phyloP scores from a whole-genome alignment of 768 basidiomycete genomes.

The Pleurotus salmoneostramineus region DNA sequence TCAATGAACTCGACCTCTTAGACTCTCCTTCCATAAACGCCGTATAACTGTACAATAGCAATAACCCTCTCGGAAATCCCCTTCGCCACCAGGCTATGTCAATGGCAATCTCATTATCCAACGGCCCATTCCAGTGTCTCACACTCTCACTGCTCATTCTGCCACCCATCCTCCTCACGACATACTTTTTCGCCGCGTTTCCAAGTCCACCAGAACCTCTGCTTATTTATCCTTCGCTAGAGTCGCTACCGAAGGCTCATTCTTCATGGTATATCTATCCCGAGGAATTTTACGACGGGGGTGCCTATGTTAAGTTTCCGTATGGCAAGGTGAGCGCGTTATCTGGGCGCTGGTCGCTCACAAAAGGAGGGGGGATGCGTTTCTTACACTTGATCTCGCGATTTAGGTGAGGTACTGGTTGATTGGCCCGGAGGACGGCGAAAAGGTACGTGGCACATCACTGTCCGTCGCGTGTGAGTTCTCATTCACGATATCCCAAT shows the following conservation, averaged over 20 bases:
- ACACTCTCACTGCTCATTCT: constrained; percentile 55
- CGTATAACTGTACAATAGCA: not conserved
- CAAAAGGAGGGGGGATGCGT: not conserved
- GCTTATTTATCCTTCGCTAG: constrained; percentile 52
- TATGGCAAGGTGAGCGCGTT: constrained; percentile 50
- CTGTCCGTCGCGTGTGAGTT: too few relatives aligned
- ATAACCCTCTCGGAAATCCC: too few relatives aligned
- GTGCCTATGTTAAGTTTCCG: constrained; percentile 62
- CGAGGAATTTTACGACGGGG: constrained; percentile 61
- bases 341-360: constrained; percentile 6
- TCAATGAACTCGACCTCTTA: not conserved
- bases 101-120: not conserved
- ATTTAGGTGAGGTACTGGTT: constrained; percentile 73
- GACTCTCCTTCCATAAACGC: not conserved
- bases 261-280: constrained; percentile 72
- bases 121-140: constrained; percentile 38
- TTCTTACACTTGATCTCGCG: not conserved
- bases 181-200: constrained; percentile 64
- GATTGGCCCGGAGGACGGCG: constrained; percentile 64
- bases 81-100: not conserved
- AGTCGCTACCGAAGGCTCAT: constrained; percentile 49
- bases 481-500: constrained; percentile 1
- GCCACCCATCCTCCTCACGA: constrained; percentile 54
- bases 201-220: constrained; percentile 54
- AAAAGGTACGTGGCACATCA: constrained; percentile 41